phyloP scores from a whole-genome alignment of 108 stramenopile genomes.

The Cyclotella sp. region DNA sequence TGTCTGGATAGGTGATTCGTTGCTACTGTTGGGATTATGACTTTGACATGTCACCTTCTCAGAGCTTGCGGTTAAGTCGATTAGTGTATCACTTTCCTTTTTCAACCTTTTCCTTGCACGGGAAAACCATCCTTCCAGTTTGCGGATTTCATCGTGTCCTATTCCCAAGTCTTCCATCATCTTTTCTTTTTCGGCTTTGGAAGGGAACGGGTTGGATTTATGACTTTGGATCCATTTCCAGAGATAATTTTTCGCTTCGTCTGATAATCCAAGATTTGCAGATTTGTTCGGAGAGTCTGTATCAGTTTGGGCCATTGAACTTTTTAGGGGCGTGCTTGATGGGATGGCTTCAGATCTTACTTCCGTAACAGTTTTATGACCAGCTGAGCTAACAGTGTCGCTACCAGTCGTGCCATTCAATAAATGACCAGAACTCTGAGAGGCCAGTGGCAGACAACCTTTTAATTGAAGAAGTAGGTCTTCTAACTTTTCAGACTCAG shows the following conservation, averaged over 20 bases:
- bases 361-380: not conserved
- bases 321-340: not conserved
- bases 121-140: constrained; percentile 43
- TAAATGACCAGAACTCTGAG: not conserved
- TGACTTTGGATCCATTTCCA: constrained; percentile 39
- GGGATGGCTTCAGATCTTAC: not conserved
- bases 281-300: not conserved
- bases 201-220: constrained; percentile 43
- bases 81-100: not conserved
- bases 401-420: not conserved
- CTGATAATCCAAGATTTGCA: constrained; percentile 22
- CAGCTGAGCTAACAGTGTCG: not conserved
- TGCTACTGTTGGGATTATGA: too few species aligned
- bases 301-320: not conserved
- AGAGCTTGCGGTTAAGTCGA: not conserved
- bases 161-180: constrained; percentile 44
- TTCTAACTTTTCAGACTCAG: constrained; percentile 11
- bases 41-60: too few species aligned
- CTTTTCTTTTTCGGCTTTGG: constrained; percentile 38
- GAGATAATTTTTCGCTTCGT: constrained; percentile 41
- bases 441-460: not conserved
- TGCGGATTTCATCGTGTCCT: constrained; percentile 11
- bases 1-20: too few species aligned
- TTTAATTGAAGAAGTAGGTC: constrained; percentile 12
- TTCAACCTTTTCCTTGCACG: constrained; percentile 13